Conservation (phyloP, 805 yeast genomes). For the Tetrapisispora nanseiensis region DNA sequence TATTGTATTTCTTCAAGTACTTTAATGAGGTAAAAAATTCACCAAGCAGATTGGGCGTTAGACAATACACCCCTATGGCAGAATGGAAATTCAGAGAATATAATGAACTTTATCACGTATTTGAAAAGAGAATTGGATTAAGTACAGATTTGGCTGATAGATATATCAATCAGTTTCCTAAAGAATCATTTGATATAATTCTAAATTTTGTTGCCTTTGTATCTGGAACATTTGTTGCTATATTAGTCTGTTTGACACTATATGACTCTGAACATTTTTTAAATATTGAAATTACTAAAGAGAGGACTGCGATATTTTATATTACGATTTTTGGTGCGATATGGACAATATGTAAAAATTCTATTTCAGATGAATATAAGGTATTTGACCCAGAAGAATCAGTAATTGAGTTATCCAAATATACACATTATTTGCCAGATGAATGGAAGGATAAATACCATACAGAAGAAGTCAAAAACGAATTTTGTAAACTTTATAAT, state of each 20-base stretch:
- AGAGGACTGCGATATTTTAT: slow-evolving; percentile 74
- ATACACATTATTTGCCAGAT: slow-evolving; percentile 82
- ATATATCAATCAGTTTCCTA: slow-evolving; percentile 87
- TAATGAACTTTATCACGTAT: slow-evolving; percentile 85
- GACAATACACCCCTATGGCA: slow-evolving; percentile 90
- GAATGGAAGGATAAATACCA: slow-evolving; percentile 83
- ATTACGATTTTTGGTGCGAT: slow-evolving; percentile 81
- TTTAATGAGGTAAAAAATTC: slow-evolving; percentile 87
- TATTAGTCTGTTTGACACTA: slow-evolving; percentile 64
- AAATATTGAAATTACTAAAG: slow-evolving; percentile 78
- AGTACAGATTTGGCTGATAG: slow-evolving; percentile 73
- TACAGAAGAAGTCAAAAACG: slow-evolving; percentile 71
- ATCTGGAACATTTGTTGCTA: slow-evolving; percentile 83
- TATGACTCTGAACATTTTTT: slow-evolving; percentile 86
- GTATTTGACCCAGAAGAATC: slow-evolving; percentile 92
- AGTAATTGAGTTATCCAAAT: slow-evolving; percentile 68
- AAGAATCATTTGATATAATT: slow-evolving; percentile 50
- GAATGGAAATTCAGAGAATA: slow-evolving; percentile 93
- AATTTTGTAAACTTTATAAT: slow-evolving; percentile 71
- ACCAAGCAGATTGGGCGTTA: slow-evolving; percentile 69
- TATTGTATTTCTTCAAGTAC: slow-evolving; percentile 79
- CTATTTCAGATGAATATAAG: slow-evolving; percentile 52
- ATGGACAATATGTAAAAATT: slow-evolving; percentile 72
- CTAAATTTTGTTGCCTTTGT: slow-evolving; percentile 60
- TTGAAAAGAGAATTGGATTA: slow-evolving; percentile 64